Evolutionary conservation across 106 monocot species (phyloP).

Genomic region (Platanthera zijinensis): DNA sequence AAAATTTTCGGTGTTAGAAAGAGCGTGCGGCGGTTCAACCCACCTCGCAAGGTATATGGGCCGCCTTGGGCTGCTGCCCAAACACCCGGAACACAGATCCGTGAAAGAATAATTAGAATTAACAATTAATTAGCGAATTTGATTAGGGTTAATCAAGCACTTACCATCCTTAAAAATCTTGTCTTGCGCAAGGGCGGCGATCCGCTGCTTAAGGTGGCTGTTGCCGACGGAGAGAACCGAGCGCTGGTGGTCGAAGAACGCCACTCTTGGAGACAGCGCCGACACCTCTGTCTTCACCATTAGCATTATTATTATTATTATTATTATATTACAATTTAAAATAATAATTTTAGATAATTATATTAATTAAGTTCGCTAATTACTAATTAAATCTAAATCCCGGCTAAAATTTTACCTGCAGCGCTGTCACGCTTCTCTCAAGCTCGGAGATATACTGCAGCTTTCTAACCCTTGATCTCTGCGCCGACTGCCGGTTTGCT

Average conservation of each 20-base stretch:
- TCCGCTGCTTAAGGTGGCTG: slow-evolving; percentile 76
- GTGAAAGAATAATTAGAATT: background rate
- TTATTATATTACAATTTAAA: too few relatives aligned
- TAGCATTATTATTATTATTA: background rate
- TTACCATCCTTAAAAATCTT: slow-evolving; percentile 85
- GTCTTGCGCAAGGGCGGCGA: slow-evolving; percentile 75
- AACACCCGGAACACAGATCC: too few relatives aligned
- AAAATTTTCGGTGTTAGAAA: too few relatives aligned
- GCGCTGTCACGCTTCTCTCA: slow-evolving; percentile 58
- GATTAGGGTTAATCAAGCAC: background rate
- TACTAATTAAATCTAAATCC: background rate
- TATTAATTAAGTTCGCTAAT: background rate
- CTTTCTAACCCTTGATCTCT: slow-evolving; percentile 81
- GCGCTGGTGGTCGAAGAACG: slow-evolving; percentile 88
- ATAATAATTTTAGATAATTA: background rate
- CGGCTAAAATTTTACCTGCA: slow-evolving; percentile 37
- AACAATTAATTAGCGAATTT: background rate
- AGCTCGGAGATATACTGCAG: slow-evolving; percentile 91
- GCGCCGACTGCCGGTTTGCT: slow-evolving; percentile 87
- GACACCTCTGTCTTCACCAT: slow-evolving; percentile 74
- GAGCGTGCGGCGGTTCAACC: too few relatives aligned
- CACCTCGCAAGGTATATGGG: too few relatives aligned
- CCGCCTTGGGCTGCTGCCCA: too few relatives aligned
- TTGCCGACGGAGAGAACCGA: slow-evolving; percentile 70
- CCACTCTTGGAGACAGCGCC: slow-evolving; percentile 68